Conservation (phyloP, 768 basidiomycete species). For the Cystobasidium tubakii region DNA sequence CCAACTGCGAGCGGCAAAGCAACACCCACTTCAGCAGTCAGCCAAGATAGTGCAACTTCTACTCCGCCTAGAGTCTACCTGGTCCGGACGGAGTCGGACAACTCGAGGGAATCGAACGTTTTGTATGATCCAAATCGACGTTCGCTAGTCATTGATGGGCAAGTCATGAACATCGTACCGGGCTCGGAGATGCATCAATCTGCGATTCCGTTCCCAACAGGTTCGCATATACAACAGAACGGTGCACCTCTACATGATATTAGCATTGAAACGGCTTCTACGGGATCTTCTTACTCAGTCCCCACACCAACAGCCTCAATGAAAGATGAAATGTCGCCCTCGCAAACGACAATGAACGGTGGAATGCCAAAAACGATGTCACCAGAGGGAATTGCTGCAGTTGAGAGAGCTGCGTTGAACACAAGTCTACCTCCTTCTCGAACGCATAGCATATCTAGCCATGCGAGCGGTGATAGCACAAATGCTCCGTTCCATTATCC, state of each 20-base stretch:
- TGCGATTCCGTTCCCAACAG: conserved; percentile 17
- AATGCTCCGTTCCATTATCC: conserved; percentile 25
- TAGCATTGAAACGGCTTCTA: conserved; percentile 3
- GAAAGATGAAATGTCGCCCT: conserved; percentile 8
- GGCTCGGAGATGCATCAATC: not conserved
- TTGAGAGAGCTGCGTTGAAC: not conserved
- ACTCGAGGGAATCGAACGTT: not conserved
- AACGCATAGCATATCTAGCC: conserved; percentile 5
- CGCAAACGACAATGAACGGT: not conserved
- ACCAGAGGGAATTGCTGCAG: not conserved
- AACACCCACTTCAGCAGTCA: not conserved
- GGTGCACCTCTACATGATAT: not conserved
- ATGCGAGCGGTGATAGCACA: conserved; percentile 15
- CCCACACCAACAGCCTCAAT: conserved; percentile 21
- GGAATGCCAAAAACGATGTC: not conserved
- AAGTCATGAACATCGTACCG: not conserved
- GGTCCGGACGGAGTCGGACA: not conserved
- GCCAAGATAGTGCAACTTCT: not conserved
- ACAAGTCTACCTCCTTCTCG: conserved; percentile 7
- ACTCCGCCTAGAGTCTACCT: not conserved
- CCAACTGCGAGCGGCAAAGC: not conserved
- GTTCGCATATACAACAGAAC: not conserved
- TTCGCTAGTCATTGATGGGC: not conserved
- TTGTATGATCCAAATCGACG: conserved; percentile 18
- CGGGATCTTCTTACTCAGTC: conserved; percentile 1